Percentiles rank a stretch among this genome's conserved stretches.
Evolutionary conservation across 306 rosid genomes (phyloP).

Genomic region (Mimosa pudica): DNA sequence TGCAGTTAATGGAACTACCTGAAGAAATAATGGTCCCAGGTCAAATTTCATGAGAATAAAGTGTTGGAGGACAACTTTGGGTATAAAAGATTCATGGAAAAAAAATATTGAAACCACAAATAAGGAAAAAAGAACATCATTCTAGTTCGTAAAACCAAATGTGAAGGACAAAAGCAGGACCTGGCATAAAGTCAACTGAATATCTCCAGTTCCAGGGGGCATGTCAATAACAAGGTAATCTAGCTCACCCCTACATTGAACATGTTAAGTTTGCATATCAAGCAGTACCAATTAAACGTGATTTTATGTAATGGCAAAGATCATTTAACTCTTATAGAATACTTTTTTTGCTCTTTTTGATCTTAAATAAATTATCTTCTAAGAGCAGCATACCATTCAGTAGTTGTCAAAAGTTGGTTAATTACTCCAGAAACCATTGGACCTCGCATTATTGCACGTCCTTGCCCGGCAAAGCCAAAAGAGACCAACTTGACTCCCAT

Average conservation of each 20-base stretch:
- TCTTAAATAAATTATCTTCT: slow-evolving; percentile 3
- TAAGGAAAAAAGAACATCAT: background rate
- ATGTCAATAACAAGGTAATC: slow-evolving; percentile 95
- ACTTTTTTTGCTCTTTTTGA: slow-evolving; percentile 9
- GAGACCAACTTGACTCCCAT: slow-evolving; percentile 94
- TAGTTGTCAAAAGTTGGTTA: slow-evolving; percentile 87
- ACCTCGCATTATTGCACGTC: slow-evolving; percentile 98
- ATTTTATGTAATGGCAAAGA: slow-evolving; percentile 18
- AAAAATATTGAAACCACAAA: slow-evolving; percentile 15
- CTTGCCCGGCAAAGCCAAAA: slow-evolving; percentile 97
- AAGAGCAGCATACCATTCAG: slow-evolving; percentile 69
- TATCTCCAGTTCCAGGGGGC: slow-evolving; percentile 99
- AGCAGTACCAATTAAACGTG: slow-evolving; percentile 14
- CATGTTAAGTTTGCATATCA: slow-evolving; percentile 32
- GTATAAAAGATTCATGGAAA: slow-evolving; percentile 15
- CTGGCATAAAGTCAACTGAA: slow-evolving; percentile 98
- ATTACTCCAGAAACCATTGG: slow-evolving; percentile 99
- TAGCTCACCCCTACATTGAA: slow-evolving; percentile 85
- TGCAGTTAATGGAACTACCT: slow-evolving; percentile 91
- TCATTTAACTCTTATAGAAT: slow-evolving; percentile 27
- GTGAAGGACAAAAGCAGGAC: slow-evolving; percentile 40
- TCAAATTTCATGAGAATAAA: slow-evolving; percentile 22
- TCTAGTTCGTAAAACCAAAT: slow-evolving; percentile 2
- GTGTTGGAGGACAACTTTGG: slow-evolving; percentile 17
- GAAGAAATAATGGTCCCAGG: slow-evolving; percentile 42